These are phyloP conservation scores for Chlorophyllum brunneum DNA, from an alignment of 768 basidiomycete species.

Conservation along the genomic window DNA sequence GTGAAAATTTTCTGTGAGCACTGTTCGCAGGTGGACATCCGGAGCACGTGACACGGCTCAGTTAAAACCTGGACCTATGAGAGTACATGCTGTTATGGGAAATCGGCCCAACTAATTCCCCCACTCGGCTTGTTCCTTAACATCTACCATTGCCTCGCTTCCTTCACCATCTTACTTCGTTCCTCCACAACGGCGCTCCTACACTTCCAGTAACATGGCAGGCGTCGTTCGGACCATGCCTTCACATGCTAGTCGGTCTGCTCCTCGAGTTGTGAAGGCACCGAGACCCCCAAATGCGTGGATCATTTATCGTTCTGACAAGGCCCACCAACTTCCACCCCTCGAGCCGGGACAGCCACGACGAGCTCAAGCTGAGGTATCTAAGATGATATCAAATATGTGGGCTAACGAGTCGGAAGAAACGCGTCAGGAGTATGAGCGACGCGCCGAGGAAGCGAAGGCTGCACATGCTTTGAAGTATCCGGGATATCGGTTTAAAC, in stretches of 20 bases:
- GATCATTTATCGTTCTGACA: conserved; percentile 75
- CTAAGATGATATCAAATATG: conserved; percentile 55
- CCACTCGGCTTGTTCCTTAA: conserved; percentile 13
- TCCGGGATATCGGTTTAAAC: conserved; percentile 56
- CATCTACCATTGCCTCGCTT: conserved; percentile 7
- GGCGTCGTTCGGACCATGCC: conserved; percentile 13
- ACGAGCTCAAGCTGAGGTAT: conserved; percentile 59
- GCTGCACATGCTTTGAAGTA: conserved; percentile 46
- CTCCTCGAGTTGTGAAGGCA: conserved; percentile 24
- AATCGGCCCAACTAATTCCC: conserved; percentile 10
- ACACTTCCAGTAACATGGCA: conserved; percentile 5
- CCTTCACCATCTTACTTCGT: conserved; percentile 5
- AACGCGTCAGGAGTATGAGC: conserved; percentile 49
- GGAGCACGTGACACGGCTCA: conserved; percentile 1
- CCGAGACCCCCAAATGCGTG: conserved; percentile 80
- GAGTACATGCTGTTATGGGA: conserved; percentile 16
- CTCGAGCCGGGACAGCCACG: conserved; percentile 27
- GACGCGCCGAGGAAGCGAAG: conserved; percentile 49
- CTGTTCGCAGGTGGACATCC: neutral
- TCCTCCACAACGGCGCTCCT: conserved; percentile 10
- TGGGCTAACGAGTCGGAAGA: conserved; percentile 56
- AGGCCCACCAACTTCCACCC: conserved; percentile 40
- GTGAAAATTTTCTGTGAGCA: neutral
- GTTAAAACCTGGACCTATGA: conserved; percentile 29
- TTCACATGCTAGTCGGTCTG: conserved; percentile 7